Base-by-base conservation (phyloP, 2,329 filamentous ascomycete species). In the Pestalotiopsis sp. region DNA sequence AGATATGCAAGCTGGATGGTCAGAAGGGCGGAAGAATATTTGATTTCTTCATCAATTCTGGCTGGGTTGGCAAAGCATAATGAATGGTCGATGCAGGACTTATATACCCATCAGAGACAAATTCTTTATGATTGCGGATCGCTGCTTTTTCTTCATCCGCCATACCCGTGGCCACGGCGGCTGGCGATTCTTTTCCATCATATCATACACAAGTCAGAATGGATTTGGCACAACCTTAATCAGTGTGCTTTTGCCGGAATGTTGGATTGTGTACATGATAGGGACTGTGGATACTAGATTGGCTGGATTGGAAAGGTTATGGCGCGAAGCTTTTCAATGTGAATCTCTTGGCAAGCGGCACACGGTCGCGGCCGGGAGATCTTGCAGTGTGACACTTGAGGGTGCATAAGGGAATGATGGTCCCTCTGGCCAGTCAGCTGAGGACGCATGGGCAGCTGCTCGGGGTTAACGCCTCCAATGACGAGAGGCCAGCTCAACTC, bases 21-120 rank as follows among this genome's bases (percentile, higher is more conserved):
- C 92, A 92, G 71, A 98, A 98, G 79, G 91, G 92, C 0, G 91
- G 92, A 20, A 87, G 93, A 71, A 89, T 98, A 68, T 98, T 95
- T 80, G 96, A 98, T 78, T 98, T 98, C 78, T 94, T 98, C 82
- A 92, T 97, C 70, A 93, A 94, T 76, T 91, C 90, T 67, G 96
- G 95, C 2, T 98, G 95, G 94, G 91, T 98, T 69, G 92, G 90
- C 39, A 96, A 97, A 83, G 92, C 91, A 30, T 97, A 79, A 60
- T 17, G 35, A 58, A 38, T 14, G 44, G 13, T 58, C 3, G 58
- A 61, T 20, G 26, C 30, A 39, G n/a, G 58, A 20, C 26, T 14
- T 39, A 7, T 26, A 58, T 26, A 58, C 1, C 24, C 22, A 58
- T 26, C 14, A 58, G 10, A 58, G 11, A 58, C 24, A 58, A 3